phyloP scores from a whole-genome alignment of 495 filamentous ascomycete species.

The Neurospora terricola region DNA sequence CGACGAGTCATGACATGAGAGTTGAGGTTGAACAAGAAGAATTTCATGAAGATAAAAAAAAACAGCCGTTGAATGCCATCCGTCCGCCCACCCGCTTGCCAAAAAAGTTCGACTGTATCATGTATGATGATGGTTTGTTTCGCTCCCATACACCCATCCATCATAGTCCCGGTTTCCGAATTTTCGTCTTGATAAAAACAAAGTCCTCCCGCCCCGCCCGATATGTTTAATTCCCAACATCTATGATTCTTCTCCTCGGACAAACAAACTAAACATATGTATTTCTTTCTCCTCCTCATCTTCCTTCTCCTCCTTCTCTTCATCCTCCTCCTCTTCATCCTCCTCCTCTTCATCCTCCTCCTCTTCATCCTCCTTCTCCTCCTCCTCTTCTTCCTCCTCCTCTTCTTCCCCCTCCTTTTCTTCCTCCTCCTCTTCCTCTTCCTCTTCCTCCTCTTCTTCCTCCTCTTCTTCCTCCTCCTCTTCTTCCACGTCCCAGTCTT shows the following conservation, averaged over 20 bases:
- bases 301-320: not conserved
- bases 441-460: not conserved
- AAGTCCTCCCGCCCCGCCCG: not conserved
- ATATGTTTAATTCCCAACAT: not conserved
- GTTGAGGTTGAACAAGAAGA: not conserved
- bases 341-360: too few species aligned
- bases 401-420: not conserved
- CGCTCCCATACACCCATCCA: not conserved
- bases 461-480: not conserved
- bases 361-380: not conserved
- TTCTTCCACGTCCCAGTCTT: not conserved
- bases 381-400: not conserved
- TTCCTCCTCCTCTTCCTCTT: not conserved
- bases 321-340: not conserved
- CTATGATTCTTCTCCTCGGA: not conserved
- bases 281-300: not conserved
- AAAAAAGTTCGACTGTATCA: not conserved
- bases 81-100: not conserved
- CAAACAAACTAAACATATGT: not conserved
- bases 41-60: too few species aligned
- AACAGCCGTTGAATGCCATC: too few species aligned
- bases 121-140: not conserved
- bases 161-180: not conserved
- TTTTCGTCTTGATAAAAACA: not conserved
- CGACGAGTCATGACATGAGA: not conserved